A percentile compares a stretch with the other conserved stretches of the same genome.
phyloP scores from a whole-genome alignment of 305 asterid genomes.

The Ilex paraguariensis region DNA sequence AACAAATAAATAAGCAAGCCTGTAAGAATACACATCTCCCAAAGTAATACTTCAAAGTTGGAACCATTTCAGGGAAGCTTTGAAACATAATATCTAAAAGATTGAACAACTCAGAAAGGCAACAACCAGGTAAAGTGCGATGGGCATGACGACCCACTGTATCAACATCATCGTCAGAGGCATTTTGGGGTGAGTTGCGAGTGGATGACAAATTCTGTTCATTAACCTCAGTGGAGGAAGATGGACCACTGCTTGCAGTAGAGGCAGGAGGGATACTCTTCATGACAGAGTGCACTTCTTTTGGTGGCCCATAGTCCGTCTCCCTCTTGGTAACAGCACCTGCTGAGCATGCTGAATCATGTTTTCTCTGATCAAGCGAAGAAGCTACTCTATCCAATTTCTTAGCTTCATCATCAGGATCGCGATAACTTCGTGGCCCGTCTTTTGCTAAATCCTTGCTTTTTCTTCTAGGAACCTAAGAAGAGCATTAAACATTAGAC shows the following conservation, averaged over 20 bases:
- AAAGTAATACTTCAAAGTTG: too few relatives aligned
- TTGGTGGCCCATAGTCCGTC: slow-evolving; percentile 37
- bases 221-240: slow-evolving; percentile 54
- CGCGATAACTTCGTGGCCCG: slow-evolving; percentile 42
- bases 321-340: slow-evolving; percentile 56
- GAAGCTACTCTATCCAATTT: slow-evolving; percentile 47
- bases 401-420: slow-evolving; percentile 55
- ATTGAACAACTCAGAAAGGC: too few relatives aligned
- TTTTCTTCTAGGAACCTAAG: slow-evolving; percentile 65
- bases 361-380: slow-evolving; percentile 51
- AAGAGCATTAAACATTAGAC: slow-evolving; percentile 5
- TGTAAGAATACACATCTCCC: too few relatives aligned
- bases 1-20: slow-evolving; percentile 8
- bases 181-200: slow-evolving; percentile 46
- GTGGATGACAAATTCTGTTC: slow-evolving; percentile 38
- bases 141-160: slow-evolving; percentile 41
- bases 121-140: slow-evolving; percentile 76
- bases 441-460: slow-evolving; percentile 63
- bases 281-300: slow-evolving; percentile 39
- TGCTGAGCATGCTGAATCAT: slow-evolving; percentile 33
- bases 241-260: slow-evolving; percentile 39
- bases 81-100: too few relatives aligned
- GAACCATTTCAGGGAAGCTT: slow-evolving; percentile 8
- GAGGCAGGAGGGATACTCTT: slow-evolving; percentile 28
- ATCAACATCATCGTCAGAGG: slow-evolving; percentile 58